phyloP scores from a whole-genome alignment of 805 yeast species.

The Nakazawaea sp. region DNA sequence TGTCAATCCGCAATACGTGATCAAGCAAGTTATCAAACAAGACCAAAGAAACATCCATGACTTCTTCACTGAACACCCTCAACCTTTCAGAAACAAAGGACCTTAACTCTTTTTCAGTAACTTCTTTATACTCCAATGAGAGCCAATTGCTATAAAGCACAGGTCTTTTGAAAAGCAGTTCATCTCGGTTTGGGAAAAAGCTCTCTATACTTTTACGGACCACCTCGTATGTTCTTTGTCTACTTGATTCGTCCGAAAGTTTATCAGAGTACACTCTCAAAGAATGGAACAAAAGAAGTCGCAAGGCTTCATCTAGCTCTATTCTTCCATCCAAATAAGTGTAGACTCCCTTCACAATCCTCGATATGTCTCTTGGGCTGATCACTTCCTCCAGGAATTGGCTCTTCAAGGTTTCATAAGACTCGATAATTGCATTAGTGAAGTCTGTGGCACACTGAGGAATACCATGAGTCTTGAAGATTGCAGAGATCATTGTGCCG shows the following conservation, averaged over 20 bases:
- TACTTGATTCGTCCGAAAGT: constrained; percentile 40
- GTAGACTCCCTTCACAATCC: constrained; percentile 78
- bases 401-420: constrained; percentile 41
- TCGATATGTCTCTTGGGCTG: constrained; percentile 85
- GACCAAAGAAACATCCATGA: constrained; percentile 50
- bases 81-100: constrained; percentile 59
- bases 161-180: constrained; percentile 35
- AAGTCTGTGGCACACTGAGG: constrained; percentile 45
- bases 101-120: constrained; percentile 36
- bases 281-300: constrained; percentile 80
- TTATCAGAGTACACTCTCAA: constrained; percentile 73
- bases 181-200: constrained; percentile 41
- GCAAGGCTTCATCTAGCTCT: constrained; percentile 37
- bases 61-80: constrained; percentile 72
- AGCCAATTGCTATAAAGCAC: constrained; percentile 74
- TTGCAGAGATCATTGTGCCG: constrained; percentile 43
- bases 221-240: constrained; percentile 39
- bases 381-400: constrained; percentile 40
- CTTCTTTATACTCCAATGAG: constrained; percentile 53
- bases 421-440: constrained; percentile 59
- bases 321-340: constrained; percentile 24
- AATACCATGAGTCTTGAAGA: constrained; percentile 55
- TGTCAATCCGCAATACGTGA: constrained; percentile 70
- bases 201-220: constrained; percentile 23
- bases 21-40: constrained; percentile 67